These are phyloP conservation scores for Phytopythium delawarense DNA, from an alignment of 352 stramenopile genomes.

Conservation along the genomic window DNA sequence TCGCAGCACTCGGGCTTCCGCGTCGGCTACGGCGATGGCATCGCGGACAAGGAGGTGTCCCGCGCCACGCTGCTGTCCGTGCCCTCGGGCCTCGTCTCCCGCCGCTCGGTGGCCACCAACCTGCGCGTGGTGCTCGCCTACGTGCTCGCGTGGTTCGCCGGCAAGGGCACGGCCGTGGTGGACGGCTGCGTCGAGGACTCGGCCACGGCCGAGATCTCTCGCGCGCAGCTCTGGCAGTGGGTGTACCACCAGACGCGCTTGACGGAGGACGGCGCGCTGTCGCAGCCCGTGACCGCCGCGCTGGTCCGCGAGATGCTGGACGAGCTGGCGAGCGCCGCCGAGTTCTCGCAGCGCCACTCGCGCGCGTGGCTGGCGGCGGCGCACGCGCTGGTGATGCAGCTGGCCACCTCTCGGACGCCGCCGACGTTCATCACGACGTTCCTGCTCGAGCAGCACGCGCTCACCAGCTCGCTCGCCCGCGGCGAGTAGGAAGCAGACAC, in stretches of 20 bases:
- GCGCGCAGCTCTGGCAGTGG: constrained; percentile 91
- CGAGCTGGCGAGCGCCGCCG: constrained; percentile 26
- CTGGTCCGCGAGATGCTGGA: constrained; percentile 49
- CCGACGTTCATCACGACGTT: constrained; percentile 69
- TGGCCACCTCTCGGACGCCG: constrained; percentile 54
- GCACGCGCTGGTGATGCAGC: constrained; percentile 48
- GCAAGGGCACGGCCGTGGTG: constrained; percentile 87
- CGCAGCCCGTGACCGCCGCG: constrained; percentile 28
- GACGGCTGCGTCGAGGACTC: constrained; percentile 93
- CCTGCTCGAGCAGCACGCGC: constrained; percentile 51
- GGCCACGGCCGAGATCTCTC: constrained; percentile 92
- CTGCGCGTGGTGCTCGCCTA: constrained; percentile 89
- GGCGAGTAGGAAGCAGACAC: background rate
- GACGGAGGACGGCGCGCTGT: constrained; percentile 7
- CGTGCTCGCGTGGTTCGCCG: constrained; percentile 88
- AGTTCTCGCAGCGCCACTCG: constrained; percentile 12
- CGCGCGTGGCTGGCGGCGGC: constrained; percentile 39
- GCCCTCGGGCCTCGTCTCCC: constrained; percentile 63
- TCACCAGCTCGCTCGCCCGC: constrained; percentile 30
- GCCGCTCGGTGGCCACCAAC: constrained; percentile 78
- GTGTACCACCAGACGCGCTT: constrained; percentile 54
- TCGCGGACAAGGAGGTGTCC: constrained; percentile 31
- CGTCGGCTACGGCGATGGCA: no score
- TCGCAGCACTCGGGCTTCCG: background rate
- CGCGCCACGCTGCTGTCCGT: constrained; percentile 48